A percentile compares a stretch with the other conserved stretches of the same genome.
Evolutionary conservation across 805 yeast species (phyloP).

Genomic region (Jamesozyma rosinii): DNA sequence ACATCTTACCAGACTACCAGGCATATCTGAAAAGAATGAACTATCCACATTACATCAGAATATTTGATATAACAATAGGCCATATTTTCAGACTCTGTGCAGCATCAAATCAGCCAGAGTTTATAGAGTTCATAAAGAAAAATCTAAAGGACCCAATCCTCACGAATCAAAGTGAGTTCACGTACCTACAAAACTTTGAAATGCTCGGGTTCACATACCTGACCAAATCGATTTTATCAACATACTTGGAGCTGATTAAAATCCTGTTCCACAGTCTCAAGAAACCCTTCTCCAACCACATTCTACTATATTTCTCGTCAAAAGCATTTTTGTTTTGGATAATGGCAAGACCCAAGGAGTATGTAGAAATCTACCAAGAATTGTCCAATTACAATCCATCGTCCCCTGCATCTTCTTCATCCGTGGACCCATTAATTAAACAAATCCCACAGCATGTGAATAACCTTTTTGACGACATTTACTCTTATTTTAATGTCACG

Average conservation of each 20-base stretch:
- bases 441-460: slow-evolving; percentile 1
- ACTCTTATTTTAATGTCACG: slow-evolving; percentile 18
- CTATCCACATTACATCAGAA: slow-evolving; percentile 7
- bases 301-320: slow-evolving; percentile 39
- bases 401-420: not conserved
- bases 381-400: slow-evolving; percentile 2
- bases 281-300: slow-evolving; percentile 38
- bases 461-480: slow-evolving; percentile 21
- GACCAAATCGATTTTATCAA: slow-evolving; percentile 30
- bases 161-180: not conserved
- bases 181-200: slow-evolving; percentile 32
- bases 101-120: slow-evolving; percentile 42
- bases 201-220: slow-evolving; percentile 37
- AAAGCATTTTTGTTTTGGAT: slow-evolving; percentile 43
- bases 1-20: slow-evolving; percentile 16
- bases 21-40: slow-evolving; percentile 10
- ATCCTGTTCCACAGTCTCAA: slow-evolving; percentile 31
- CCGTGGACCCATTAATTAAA: slow-evolving; percentile 1
- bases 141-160: slow-evolving; percentile 8
- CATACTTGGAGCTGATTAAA: slow-evolving; percentile 35
- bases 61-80: slow-evolving; percentile 14
- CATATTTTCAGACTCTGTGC: slow-evolving; percentile 39
- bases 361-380: slow-evolving; percentile 18
- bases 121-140: slow-evolving; percentile 24
- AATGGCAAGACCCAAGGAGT: slow-evolving; percentile 40